These are phyloP conservation scores for Pontederia crassipes DNA, from an alignment of 176 grass and related monocot species.

Conservation along the genomic window DNA sequence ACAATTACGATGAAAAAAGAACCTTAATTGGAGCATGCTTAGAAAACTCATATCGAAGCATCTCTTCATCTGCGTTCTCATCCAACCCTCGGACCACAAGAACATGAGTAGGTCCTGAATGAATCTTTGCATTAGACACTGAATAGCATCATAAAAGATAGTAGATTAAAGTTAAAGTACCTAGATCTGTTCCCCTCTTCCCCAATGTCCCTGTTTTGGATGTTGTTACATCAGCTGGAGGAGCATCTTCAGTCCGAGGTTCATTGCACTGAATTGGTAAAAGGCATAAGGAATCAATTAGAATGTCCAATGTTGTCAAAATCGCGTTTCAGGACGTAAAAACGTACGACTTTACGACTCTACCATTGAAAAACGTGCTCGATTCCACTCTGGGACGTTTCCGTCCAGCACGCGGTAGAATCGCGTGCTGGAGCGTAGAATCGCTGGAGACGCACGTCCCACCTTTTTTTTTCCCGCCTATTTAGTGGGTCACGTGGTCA, in stretches of 20 bases:
- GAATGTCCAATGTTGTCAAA: no score
- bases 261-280: conserved; percentile 70
- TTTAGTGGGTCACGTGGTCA: no score
- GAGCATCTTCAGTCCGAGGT: conserved; percentile 76
- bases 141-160: conserved; percentile 9
- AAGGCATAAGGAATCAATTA: conserved; percentile 26
- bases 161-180: conserved; percentile 33
- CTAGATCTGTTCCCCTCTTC: conserved; percentile 75
- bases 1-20: not conserved
- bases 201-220: conserved; percentile 36
- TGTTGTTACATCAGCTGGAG: conserved; percentile 53
- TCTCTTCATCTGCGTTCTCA: conserved; percentile 98
- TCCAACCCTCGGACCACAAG: conserved; percentile 95
- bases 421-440: no score
- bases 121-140: conserved; percentile 13
- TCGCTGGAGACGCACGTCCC: no score
- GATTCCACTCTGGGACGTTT: no score
- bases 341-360: no score
- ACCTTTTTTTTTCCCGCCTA: no score
- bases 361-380: no score
- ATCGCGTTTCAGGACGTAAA: no score
- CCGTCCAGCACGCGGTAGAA: no score
- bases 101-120: conserved; percentile 95
- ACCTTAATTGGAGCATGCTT: conserved; percentile 97
- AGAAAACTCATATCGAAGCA: conserved; percentile 95